phyloP scores from a whole-genome alignment of 1,139 yeast genomes.

The Protomyces gravidus region DNA sequence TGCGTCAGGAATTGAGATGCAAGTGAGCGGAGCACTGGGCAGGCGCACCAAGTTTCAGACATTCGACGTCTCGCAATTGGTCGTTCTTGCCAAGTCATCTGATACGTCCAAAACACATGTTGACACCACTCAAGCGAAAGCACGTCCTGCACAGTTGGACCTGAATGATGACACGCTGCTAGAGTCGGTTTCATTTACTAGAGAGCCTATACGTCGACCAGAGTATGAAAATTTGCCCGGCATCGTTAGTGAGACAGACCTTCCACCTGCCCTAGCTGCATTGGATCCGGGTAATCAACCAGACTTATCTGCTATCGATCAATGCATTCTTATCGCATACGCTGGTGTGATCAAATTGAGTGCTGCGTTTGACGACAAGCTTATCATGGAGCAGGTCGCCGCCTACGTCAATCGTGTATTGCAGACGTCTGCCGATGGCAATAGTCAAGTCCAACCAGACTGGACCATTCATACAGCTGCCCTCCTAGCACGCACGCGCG shows the following conservation, averaged over 20 bases:
- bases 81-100: slow-evolving; percentile 61
- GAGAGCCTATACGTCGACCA: not conserved
- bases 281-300: slow-evolving; percentile 82
- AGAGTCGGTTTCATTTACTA: slow-evolving; percentile 54
- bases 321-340: slow-evolving; percentile 64
- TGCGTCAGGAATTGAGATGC: slow-evolving; percentile 58
- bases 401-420: slow-evolving; percentile 72
- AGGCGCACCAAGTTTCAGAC: slow-evolving; percentile 80
- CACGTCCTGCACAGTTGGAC: slow-evolving; percentile 35
- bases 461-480: slow-evolving; percentile 82
- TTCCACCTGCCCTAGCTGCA: slow-evolving; percentile 54
- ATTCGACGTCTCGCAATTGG: slow-evolving; percentile 63
- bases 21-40: slow-evolving; percentile 83
- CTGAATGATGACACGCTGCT: slow-evolving; percentile 74
- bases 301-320: slow-evolving; percentile 62
- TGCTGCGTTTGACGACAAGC: slow-evolving; percentile 42
- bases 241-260: slow-evolving; percentile 44
- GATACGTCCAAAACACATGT: not conserved
- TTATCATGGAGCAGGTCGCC: slow-evolving; percentile 75
- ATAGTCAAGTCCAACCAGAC: slow-evolving; percentile 40
- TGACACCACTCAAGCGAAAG: slow-evolving; percentile 39
- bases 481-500: slow-evolving; percentile 80
- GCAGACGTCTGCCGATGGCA: slow-evolving; percentile 4
- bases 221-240: slow-evolving; percentile 4
- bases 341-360: slow-evolving; percentile 56